Evolutionary conservation across 345 rosid genomes (phyloP).

Genomic region (Clausena lansium): DNA sequence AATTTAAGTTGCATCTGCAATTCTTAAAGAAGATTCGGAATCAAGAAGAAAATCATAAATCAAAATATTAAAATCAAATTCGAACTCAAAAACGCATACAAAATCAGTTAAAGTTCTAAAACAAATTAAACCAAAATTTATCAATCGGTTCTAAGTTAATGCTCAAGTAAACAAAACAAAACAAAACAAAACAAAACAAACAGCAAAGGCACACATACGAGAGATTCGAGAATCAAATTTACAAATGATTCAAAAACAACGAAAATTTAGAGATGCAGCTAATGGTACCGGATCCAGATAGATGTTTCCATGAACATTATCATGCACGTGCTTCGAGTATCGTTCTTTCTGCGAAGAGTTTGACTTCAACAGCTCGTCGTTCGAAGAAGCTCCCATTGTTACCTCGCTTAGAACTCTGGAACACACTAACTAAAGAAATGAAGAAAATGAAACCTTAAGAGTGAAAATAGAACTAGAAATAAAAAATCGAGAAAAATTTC

Average conservation of each 20-base stretch:
- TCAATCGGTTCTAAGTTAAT: background rate
- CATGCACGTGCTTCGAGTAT: slow-evolving; percentile 42
- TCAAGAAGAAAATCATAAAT: background rate
- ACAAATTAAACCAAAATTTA: background rate
- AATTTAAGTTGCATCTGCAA: background rate
- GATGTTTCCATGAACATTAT: slow-evolving; percentile 61
- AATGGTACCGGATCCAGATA: slow-evolving; percentile 42
- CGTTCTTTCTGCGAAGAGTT: slow-evolving; percentile 30
- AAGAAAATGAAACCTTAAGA: background rate
- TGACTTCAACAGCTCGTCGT: background rate
- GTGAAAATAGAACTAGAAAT: background rate
- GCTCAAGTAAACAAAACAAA: background rate
- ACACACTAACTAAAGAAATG: background rate
- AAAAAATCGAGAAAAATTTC: background rate
- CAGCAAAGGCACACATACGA: background rate
- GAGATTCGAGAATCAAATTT: background rate
- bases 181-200: too few species aligned
- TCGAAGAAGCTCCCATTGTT: slow-evolving; percentile 19
- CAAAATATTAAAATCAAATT: background rate
- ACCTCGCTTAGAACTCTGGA: background rate
- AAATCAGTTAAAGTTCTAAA: background rate
- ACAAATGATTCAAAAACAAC: background rate
- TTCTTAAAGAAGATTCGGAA: background rate
- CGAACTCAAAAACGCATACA: background rate
- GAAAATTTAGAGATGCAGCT: background rate